These are phyloP conservation scores for Cytospora paraplurivora DNA, from an alignment of 2,329 filamentous ascomycete genomes.

Conservation along the genomic window DNA sequence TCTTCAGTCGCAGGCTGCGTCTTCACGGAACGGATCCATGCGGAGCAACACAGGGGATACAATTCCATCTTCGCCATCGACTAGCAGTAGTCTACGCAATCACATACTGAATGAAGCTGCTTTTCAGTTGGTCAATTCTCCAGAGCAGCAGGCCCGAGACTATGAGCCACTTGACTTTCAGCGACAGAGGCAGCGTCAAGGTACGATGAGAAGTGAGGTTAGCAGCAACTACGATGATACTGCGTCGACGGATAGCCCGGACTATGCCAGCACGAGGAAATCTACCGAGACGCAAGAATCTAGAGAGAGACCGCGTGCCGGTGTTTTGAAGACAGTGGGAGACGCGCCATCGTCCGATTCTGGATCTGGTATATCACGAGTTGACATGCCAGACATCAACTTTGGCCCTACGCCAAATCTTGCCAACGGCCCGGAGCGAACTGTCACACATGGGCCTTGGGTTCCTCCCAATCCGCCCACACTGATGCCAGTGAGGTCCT, in stretches of 20 bases:
- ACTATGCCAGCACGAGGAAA: constrained; percentile 73
- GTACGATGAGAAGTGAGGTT: constrained; percentile 41
- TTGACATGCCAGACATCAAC: constrained; percentile 72
- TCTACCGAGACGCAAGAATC: constrained; percentile 55
- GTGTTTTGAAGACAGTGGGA: constrained; percentile 78
- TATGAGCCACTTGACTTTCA: constrained; percentile 28
- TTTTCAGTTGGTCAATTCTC: constrained; percentile 48
- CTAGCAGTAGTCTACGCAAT: constrained; percentile 43
- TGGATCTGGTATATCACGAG: constrained; percentile 32
- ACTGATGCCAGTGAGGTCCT: constrained; percentile 35
- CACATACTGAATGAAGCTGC: constrained; percentile 51
- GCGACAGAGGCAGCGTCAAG: constrained; percentile 38
- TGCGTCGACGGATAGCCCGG: constrained; percentile 67
- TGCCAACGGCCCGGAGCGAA: constrained; percentile 22
- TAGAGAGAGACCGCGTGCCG: constrained; percentile 71
- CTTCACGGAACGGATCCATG: constrained; percentile 30
- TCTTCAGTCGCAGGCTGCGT: constrained; percentile 19
- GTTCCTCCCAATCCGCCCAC: constrained; percentile 32
- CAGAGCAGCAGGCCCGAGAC: constrained; percentile 34
- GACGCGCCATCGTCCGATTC: constrained; percentile 35
- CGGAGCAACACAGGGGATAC: constrained; percentile 42
- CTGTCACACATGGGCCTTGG: constrained; percentile 20
- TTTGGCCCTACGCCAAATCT: constrained; percentile 79
- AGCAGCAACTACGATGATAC: constrained; percentile 63
- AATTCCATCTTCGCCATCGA: constrained; percentile 42